These are phyloP conservation scores for Aspergillus sp. DNA, from an alignment of 2,329 filamentous ascomycete species.

Conservation along the genomic window DNA sequence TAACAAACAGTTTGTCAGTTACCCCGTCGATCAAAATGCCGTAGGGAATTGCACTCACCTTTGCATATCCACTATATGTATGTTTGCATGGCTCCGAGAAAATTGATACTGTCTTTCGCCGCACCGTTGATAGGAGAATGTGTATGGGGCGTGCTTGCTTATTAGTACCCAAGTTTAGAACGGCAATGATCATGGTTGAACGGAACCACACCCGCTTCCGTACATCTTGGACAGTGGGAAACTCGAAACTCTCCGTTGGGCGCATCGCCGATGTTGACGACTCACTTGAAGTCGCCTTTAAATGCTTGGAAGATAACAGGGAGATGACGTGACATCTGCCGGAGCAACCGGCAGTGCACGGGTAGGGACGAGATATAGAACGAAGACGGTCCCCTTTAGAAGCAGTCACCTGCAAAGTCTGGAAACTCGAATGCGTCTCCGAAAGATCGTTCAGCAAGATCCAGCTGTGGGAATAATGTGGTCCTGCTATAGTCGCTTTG, in stretches of 20 bases:
- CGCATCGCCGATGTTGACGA: background rate
- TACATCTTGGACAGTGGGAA: background rate
- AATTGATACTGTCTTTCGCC: background rate
- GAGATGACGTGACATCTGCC: background rate
- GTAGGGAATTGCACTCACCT: background rate
- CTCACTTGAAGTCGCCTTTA: background rate
- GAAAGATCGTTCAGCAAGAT: constrained; percentile 5
- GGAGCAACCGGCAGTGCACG: background rate
- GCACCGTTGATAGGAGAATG: background rate
- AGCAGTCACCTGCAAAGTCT: constrained; percentile 20
- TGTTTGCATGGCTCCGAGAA: background rate
- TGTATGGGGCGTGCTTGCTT: background rate
- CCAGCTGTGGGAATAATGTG: constrained; percentile 8
- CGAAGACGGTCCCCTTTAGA: constrained; percentile 2
- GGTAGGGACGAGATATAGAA: background rate
- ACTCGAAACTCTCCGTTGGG: background rate
- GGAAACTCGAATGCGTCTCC: constrained; percentile 21
- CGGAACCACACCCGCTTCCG: background rate
- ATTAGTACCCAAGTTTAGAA: background rate
- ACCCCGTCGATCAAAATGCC: background rate
- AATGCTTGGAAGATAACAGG: background rate
- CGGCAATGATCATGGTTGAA: background rate
- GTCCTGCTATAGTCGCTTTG: constrained; percentile 12
- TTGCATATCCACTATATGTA: background rate
- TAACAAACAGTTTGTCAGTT: background rate